Evolutionary conservation across 225 moss, liverwort and hornwort species (phyloP), one percentile per base, ranked within the genome.

Genomic region (Lunularia cruciata): DNA sequence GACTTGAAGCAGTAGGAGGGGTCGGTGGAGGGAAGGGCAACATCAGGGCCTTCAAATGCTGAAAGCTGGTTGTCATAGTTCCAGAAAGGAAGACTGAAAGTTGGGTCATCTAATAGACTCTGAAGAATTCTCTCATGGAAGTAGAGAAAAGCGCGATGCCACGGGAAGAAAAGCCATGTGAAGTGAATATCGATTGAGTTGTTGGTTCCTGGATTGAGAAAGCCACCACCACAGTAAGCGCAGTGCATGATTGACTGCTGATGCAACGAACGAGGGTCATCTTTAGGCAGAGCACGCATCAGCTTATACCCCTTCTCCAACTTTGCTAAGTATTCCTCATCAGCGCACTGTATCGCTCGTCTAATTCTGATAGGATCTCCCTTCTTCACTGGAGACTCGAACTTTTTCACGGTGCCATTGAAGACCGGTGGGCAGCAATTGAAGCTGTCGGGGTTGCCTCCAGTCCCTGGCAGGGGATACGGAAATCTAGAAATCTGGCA

Each of bases 121-220:
- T 82, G 84, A 0, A 87, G 80, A n/a, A 81, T 87, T 0, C 80
- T 56, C 33, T 85, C 83, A 42, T 85, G 27, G 72, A 85, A 85
- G 74, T 85, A 85, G 8, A 87, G 60, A 38, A 52, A 85, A 4
- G 70, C 65, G 0, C 83, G 73, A n/a, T 85, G 87, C 80, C 80
- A 87, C 1, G 72, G 28, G 55, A 82, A 53, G 55, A 87, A 87
- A 3, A 86, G 27, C 81, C 80, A 84, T 20, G 13, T 57, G 32
- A 78, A 77, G 39, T 84, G 84, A 66, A 86, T 72, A 60, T 86
- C 81, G 0, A 84, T 65, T 0, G 40, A 13, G 40, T 57, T 74
- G 4, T 46, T 49, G 38, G 73, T 49, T 0, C 48, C 69, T 4
- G 38, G 22, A 57, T 0, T 81, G 47, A 65, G 52, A 38, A 86